Evolutionary conservation across 2,329 filamentous ascomycete species (phyloP).

Genomic region (Neonectria hederae): DNA sequence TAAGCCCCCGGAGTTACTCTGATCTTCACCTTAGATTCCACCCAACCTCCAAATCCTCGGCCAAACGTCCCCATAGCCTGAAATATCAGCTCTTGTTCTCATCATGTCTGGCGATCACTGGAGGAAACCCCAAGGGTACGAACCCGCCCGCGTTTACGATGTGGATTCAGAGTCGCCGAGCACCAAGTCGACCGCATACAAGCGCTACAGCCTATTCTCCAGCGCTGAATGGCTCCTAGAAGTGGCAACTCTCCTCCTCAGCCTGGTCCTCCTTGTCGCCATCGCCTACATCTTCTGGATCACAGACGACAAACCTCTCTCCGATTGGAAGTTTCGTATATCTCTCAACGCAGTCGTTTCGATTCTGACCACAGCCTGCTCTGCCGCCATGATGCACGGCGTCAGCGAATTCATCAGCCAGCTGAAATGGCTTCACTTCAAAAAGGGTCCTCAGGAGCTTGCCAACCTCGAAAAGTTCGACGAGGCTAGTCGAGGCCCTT

Average conservation of each 20-base stretch:
- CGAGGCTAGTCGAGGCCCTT: constrained; percentile 21
- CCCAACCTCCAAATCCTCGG: background rate
- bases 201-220: background rate
- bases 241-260: background rate
- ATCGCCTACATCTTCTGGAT: constrained; percentile 11
- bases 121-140: no score
- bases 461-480: constrained; percentile 21
- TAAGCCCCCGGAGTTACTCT: background rate
- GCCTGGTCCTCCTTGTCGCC: background rate
- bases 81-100: background rate
- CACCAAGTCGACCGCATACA: background rate
- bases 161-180: constrained; percentile 9
- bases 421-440: constrained; percentile 29
- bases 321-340: constrained; percentile 12
- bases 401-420: constrained; percentile 27
- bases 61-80: background rate
- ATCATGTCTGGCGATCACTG: constrained; percentile 1
- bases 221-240: constrained; percentile 5
- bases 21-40: background rate
- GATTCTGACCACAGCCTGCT: constrained; percentile 15
- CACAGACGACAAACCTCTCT: constrained; percentile 13
- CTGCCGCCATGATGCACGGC: constrained; percentile 18
- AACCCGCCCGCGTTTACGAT: background rate
- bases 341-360: constrained; percentile 22
- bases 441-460: background rate